These are phyloP conservation scores for Botryotinia calthae DNA, from an alignment of 2,329 filamentous ascomycete genomes.

Conservation along the genomic window DNA sequence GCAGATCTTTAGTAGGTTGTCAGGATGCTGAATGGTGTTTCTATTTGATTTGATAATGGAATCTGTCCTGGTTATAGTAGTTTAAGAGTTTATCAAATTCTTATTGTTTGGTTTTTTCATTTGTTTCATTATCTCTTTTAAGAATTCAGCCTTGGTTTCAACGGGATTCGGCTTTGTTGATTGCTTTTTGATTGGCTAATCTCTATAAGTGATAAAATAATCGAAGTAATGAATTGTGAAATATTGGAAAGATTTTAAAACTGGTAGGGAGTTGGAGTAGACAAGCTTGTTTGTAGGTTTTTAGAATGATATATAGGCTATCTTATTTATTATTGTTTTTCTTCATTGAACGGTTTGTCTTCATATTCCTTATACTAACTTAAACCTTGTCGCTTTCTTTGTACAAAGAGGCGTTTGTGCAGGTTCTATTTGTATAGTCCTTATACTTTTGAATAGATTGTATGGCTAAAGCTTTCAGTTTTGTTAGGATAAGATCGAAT, in stretches of 20 bases:
- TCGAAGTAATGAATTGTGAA: not conserved
- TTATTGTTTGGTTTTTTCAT: not conserved
- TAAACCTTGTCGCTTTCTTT: too few species aligned
- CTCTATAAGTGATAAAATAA: accelerated
- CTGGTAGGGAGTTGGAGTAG: not conserved
- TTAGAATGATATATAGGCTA: not conserved
- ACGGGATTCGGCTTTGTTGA: too few species aligned
- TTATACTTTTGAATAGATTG: too few species aligned
- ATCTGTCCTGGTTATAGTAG: not conserved
- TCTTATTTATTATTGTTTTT: not conserved
- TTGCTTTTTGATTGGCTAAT: not conserved
- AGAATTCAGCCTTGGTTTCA: not conserved
- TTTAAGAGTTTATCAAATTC: not conserved
- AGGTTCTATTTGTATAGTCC: too few species aligned
- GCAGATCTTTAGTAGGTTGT: not conserved
- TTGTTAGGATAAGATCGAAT: too few species aligned
- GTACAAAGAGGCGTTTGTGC: too few species aligned
- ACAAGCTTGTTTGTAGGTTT: not conserved
- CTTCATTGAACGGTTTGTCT: not conserved
- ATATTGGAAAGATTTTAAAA: not conserved
- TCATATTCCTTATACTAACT: too few species aligned
- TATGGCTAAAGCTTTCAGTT: too few species aligned
- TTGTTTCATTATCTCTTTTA: not conserved
- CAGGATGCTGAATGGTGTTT: not conserved
- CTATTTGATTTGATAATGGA: not conserved